These are phyloP conservation scores for Gyrodon lividus DNA, from an alignment of 768 basidiomycete genomes.

Conservation along the genomic window DNA sequence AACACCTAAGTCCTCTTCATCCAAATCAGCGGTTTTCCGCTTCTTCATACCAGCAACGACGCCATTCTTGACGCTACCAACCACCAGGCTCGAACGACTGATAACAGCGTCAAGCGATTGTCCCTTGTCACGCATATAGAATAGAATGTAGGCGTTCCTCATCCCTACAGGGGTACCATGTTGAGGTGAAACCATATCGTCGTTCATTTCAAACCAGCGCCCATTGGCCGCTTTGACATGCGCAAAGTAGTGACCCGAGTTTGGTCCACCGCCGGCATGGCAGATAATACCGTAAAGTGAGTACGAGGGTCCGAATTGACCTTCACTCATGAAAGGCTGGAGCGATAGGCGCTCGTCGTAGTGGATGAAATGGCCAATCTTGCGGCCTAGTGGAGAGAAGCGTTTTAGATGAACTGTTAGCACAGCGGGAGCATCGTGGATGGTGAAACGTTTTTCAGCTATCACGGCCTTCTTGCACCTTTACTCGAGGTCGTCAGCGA, in stretches of 20 bases:
- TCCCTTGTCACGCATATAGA: conserved; percentile 84
- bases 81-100: conserved; percentile 19
- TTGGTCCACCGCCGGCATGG: conserved; percentile 89
- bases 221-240: conserved; percentile 70
- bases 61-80: conserved; percentile 30
- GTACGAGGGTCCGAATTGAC: conserved; percentile 74
- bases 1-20: conserved; percentile 48
- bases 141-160: conserved; percentile 89
- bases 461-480: conserved; percentile 92
- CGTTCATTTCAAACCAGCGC: conserved; percentile 93
- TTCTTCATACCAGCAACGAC: conserved; percentile 51
- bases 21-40: conserved; percentile 45
- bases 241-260: conserved; percentile 95
- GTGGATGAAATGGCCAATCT: conserved; percentile 73
- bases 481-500: conserved; percentile 8
- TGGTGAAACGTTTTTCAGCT: conserved; percentile 87
- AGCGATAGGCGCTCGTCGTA: conserved; percentile 78
- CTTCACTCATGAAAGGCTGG: conserved; percentile 80
- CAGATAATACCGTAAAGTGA: conserved; percentile 89
- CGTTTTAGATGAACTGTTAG: conserved; percentile 94
- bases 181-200: conserved; percentile 62
- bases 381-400: conserved; percentile 87
- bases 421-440: conserved; percentile 84
- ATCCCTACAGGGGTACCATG: conserved; percentile 50
- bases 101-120: conserved; percentile 69